Percentiles rank a stretch among this genome's conserved stretches.
These are phyloP conservation scores for Hortiboletus campestris DNA, from an alignment of 768 basidiomycete genomes.

Conservation along the genomic window DNA sequence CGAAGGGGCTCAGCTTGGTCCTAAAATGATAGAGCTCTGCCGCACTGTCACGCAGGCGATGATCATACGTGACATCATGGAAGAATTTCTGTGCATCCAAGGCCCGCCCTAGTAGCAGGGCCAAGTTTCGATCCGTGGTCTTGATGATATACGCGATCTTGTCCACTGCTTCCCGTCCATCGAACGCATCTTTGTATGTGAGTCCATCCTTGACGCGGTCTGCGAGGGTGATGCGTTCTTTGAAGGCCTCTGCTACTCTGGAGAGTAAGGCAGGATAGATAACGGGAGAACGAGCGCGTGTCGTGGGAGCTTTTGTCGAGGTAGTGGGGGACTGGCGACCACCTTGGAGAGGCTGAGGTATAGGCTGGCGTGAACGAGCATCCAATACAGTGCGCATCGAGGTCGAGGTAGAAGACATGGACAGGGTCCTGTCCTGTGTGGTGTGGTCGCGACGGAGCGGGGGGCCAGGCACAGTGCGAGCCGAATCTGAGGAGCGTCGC, in stretches of 20 bases:
- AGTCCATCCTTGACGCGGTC: constrained; percentile 94
- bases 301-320: constrained; percentile 35
- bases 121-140: constrained; percentile 95
- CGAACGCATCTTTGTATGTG: constrained; percentile 94
- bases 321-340: constrained; percentile 36
- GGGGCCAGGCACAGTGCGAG: constrained; percentile 54
- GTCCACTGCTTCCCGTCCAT: constrained; percentile 95
- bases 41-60: constrained; percentile 85
- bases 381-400: constrained; percentile 48
- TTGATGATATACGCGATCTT: constrained; percentile 98
- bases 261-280: constrained; percentile 97
- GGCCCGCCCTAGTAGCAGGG: constrained; percentile 90
- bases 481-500: constrained; percentile 71
- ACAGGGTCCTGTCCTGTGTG: constrained; percentile 70
- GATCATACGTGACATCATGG: constrained; percentile 98
- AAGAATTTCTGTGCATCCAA: constrained; percentile 98
- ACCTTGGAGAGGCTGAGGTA: constrained; percentile 38
- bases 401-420: constrained; percentile 64
- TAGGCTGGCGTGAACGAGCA: constrained; percentile 34
- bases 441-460: constrained; percentile 58
- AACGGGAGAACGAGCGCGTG: constrained; percentile 58
- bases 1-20: constrained; percentile 81
- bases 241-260: constrained; percentile 91
- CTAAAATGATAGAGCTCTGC: constrained; percentile 93
- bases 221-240: constrained; percentile 67